A percentile compares a stretch with the other conserved stretches of the same genome.
These are phyloP conservation scores for Colletotrichum limetticola DNA, from an alignment of 2,329 filamentous ascomycete species.

Conservation along the genomic window DNA sequence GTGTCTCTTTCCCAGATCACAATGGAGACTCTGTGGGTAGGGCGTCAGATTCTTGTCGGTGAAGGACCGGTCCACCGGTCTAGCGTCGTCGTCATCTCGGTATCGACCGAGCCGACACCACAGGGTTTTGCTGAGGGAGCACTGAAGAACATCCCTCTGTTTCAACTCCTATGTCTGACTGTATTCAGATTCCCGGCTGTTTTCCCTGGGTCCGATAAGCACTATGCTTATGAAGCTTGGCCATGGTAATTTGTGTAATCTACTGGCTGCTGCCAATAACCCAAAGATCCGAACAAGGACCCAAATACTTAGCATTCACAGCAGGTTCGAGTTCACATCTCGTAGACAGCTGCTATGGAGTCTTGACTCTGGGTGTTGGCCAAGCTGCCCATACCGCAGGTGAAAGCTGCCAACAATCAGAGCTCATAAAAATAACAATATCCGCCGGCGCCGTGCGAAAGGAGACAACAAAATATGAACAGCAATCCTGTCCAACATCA, in stretches of 20 bases:
- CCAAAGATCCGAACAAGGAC: background rate
- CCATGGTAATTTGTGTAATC: background rate
- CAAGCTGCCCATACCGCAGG: background rate
- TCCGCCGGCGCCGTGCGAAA: background rate
- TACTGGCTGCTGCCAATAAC: background rate
- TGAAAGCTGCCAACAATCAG: background rate
- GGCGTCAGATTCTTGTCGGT: background rate
- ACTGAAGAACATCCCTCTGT: background rate
- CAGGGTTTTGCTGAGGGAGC: background rate
- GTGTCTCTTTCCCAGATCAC: background rate
- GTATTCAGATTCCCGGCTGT: background rate
- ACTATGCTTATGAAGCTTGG: background rate
- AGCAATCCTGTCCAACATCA: background rate
- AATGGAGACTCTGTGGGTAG: background rate
- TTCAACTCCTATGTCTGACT: background rate
- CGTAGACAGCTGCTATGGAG: background rate
- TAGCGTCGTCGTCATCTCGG: background rate
- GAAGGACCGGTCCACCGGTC: background rate
- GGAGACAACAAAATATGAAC: too few relatives aligned
- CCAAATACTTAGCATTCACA: background rate
- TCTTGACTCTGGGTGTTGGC: background rate
- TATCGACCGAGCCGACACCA: background rate
- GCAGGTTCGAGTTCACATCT: background rate
- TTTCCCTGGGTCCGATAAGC: background rate
- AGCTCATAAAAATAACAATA: background rate